These are phyloP conservation scores for Sutorius australiensis DNA, from an alignment of 768 basidiomycete genomes.

Conservation along the genomic window DNA sequence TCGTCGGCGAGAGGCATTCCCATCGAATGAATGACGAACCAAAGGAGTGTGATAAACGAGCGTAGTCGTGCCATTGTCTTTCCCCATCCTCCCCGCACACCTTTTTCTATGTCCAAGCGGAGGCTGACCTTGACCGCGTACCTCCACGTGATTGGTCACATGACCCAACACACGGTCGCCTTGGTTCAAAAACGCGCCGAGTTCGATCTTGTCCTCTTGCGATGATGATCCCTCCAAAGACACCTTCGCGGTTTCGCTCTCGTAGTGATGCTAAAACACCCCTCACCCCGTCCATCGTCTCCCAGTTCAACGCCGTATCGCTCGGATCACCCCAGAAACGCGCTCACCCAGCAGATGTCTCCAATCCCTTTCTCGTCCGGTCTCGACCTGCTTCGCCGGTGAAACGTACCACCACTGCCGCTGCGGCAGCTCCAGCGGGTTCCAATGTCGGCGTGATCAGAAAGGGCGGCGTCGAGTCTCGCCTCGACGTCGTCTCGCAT, in stretches of 20 bases:
- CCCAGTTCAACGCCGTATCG: slow-evolving; percentile 38
- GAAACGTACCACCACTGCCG: slow-evolving; percentile 53
- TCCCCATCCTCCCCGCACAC: background rate
- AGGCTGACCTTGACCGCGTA: slow-evolving; percentile 20
- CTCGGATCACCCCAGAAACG: slow-evolving; percentile 31
- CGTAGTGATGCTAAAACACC: slow-evolving; percentile 50
- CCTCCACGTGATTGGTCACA: slow-evolving; percentile 14
- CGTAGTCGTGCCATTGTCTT: slow-evolving; percentile 12
- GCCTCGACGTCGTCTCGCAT: slow-evolving; percentile 70
- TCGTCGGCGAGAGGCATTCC: slow-evolving; percentile 11
- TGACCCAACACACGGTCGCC: slow-evolving; percentile 3
- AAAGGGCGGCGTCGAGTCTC: slow-evolving; percentile 73
- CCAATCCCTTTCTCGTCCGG: slow-evolving; percentile 60
- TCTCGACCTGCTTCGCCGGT: slow-evolving; percentile 61
- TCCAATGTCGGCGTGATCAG: slow-evolving; percentile 72
- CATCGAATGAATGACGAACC: background rate
- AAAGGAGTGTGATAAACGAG: slow-evolving; percentile 21
- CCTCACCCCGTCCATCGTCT: slow-evolving; percentile 41
- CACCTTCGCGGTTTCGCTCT: slow-evolving; percentile 44
- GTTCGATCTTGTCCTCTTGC: background rate
- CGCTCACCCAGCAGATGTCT: slow-evolving; percentile 40
- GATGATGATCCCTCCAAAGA: slow-evolving; percentile 37
- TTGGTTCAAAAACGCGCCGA: slow-evolving; percentile 7
- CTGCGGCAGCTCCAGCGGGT: slow-evolving; percentile 45
- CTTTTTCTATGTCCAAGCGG: slow-evolving; percentile 9